Evolutionary conservation across 2,329 filamentous ascomycete genomes (phyloP), one percentile per base, ranked within the genome.

Genomic region (Mycogone perniciosa): DNA sequence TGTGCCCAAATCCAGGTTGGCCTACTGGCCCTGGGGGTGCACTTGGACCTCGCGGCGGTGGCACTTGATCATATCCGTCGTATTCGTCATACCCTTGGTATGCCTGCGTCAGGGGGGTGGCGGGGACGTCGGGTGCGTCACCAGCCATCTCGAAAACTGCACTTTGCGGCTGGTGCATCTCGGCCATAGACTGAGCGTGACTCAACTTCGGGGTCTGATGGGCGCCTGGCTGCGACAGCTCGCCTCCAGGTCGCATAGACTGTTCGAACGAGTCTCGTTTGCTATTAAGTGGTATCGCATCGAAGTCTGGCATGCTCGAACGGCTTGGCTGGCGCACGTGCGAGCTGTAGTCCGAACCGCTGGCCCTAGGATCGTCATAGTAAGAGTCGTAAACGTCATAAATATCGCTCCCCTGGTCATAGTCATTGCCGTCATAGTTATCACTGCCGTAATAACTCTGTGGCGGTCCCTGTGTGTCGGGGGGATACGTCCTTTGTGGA

Each of bases 71-170:
- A 50, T 60, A 66, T 27, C 57, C 57, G 31, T 56, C 56, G 31
- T 55, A 45, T 9, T 53, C 56, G 41, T 55, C 59, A 40, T 67
- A 62, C 34, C 48, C 48, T 46, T 40, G 48, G 11, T 50, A 50
- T 6, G 13, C 56, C 57, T 62, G 48, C 47, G 63, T 55, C 11
- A 59, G 53, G 49, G 68, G 76, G 61, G 75, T 69, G 38, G 69
- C 72, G 8, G 83, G 82, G 31, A 84, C 67, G 3, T 74, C 71
- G 26, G 80, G 81, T 20, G 75, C 73, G 58, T 88, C 83, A 29
- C 72, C 76, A 2, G 80, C 82, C 77, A 91, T 85, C 60, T 89
- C 88, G 57, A 89, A 89, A 1, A 87, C 76, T 7, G 86, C 86
- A 2, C 81, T 75, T 59, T 87, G 81, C 4, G 79, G 76, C 57